These are phyloP conservation scores for Malus domestica DNA, from an alignment of 306 rosid species.

Conservation along the genomic window DNA sequence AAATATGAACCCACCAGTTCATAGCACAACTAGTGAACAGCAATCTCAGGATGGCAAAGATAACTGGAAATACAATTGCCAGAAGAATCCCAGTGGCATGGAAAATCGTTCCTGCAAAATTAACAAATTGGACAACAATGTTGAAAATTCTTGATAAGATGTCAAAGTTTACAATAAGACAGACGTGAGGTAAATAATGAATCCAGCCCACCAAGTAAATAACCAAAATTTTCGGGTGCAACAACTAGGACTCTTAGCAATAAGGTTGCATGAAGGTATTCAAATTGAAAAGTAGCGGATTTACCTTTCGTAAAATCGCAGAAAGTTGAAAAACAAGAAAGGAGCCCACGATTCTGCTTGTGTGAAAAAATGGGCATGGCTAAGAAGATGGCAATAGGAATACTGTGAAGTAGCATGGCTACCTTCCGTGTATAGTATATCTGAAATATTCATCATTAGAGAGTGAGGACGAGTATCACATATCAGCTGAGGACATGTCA, in stretches of 20 bases:
- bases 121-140: conserved; percentile 22
- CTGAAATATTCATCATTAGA: conserved; percentile 37
- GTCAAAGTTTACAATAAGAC: neutral
- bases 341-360: conserved; percentile 27
- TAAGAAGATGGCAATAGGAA: conserved; percentile 66
- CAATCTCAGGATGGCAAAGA: conserved; percentile 61
- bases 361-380: conserved; percentile 36
- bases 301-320: conserved; percentile 76
- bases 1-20: conserved; percentile 69
- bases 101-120: conserved; percentile 55
- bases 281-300: conserved; percentile 5
- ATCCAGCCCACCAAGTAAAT: conserved; percentile 1
- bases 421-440: conserved; percentile 71
- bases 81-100: conserved; percentile 58
- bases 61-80: conserved; percentile 60
- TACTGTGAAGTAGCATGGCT: conserved; percentile 71
- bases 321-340: conserved; percentile 48
- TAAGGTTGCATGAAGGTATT: conserved; percentile 8
- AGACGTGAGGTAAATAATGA: neutral
- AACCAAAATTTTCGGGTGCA: neutral
- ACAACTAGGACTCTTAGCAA: neutral
- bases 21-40: conserved; percentile 56
- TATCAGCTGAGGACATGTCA: conserved; percentile 11
- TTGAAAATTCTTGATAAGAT: neutral
- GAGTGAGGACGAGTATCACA: conserved; percentile 12